phyloP scores from a whole-genome alignment of 2,329 filamentous ascomycete species.

The Rutstroemia sp. region DNA sequence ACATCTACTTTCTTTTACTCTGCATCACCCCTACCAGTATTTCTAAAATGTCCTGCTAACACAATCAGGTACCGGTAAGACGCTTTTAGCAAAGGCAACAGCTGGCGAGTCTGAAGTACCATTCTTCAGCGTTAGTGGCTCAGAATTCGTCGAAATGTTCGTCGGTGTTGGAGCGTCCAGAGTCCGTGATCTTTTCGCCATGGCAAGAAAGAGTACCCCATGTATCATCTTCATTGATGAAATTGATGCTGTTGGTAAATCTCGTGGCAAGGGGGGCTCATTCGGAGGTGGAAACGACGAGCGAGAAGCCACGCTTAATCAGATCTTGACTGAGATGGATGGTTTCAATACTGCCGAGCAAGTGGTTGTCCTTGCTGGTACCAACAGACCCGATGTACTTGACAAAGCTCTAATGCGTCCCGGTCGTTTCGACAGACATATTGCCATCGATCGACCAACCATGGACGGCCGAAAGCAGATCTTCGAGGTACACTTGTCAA shows the following conservation, averaged over 20 bases:
- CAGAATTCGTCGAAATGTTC: constrained; percentile 99
- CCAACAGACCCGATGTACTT: constrained; percentile 88
- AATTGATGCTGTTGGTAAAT: constrained; percentile 94
- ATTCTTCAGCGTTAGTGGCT: constrained; percentile 97
- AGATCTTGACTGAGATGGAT: constrained; percentile 98
- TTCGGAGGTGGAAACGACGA: constrained; percentile 87
- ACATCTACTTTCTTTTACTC: too few species aligned
- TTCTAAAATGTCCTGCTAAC: too few species aligned
- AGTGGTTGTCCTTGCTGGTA: constrained; percentile 93
- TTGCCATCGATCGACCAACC: constrained; percentile 87
- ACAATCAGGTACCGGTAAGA: constrained; percentile 80
- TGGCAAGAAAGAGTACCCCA: constrained; percentile 88
- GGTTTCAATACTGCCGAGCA: constrained; percentile 97
- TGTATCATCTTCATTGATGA: constrained; percentile 99
- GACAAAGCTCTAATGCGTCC: constrained; percentile 96
- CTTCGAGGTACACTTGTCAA: constrained; percentile 87
- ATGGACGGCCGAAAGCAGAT: constrained; percentile 97
- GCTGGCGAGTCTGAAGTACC: constrained; percentile 94
- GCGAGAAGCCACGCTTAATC: constrained; percentile 92
- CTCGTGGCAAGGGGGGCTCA: constrained; percentile 68
- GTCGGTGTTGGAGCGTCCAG: constrained; percentile 95
- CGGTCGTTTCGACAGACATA: constrained; percentile 94
- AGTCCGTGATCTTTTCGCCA: constrained; percentile 90
- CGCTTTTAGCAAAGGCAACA: constrained; percentile 90
- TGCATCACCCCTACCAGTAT: too few species aligned